Base-by-base conservation (phyloP, 1,284 basidiomycete species). In the Prillingera fragicola region DNA sequence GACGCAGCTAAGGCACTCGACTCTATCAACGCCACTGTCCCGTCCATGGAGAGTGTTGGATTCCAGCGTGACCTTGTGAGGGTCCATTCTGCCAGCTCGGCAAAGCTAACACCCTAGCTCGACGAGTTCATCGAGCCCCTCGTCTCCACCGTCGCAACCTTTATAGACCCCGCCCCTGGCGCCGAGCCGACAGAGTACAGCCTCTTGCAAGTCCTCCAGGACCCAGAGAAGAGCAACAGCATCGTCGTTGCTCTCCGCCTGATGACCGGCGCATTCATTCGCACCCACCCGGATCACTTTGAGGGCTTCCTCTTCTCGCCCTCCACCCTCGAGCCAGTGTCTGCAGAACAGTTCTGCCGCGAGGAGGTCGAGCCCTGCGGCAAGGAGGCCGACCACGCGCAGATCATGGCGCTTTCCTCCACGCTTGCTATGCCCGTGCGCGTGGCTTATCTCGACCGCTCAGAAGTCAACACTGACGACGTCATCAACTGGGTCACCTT, bases 351-450 rank as follows among this genome's bases (percentile, higher is more conserved):
- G 9, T 92, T 90, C 67, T 89, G 86, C 62, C 77, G 80, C 55
- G 74, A 76, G 35, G 80, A 83, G 52, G 87, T 92, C 23, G 86
- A 91, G 54, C 80, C 85, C 1, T 75, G 81, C 36, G 83, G 85
- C 13, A 84, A 82, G 61, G 87, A 92, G 74, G 87, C 87, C 80
- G 89, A 92, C 56, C 83, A 92, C 56, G 81, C 86, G 17, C 85
- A 89, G 60, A 85, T 92, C 54, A 80, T 79, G 45, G 88, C 88
- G 1, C 74, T 94, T 7, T 79, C 82, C 12, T 75, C 79, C 34
- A 84, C 82, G 0, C 70, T 91, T 23, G 71, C 77, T 29, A 70
- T 86, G 38, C 82, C 84, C 45, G 70, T 90, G 37, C 77, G 80
- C 38, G 77, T 90, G 26, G 87, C 87, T 5, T 90, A 90, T 67